Evolutionary conservation across 495 filamentous ascomycete species (phyloP).

Genomic region (Penicillium chermesinum): DNA sequence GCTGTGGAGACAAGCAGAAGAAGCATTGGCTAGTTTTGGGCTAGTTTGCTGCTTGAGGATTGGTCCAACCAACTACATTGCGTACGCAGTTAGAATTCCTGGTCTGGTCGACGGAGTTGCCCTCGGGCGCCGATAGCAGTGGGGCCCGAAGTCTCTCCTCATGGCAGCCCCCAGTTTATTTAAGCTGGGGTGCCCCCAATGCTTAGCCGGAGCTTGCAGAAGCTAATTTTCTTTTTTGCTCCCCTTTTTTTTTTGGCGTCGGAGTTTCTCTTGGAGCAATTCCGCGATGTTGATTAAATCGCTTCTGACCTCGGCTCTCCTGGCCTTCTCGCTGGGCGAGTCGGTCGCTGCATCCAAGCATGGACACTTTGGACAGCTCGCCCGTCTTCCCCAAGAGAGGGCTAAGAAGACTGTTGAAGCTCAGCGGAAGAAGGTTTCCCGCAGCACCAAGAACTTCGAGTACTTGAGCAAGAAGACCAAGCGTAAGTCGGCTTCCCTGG

Average conservation of each 20-base stretch:
- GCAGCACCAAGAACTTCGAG: conserved; percentile 26
- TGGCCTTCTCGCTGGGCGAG: conserved; percentile 27
- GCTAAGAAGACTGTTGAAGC: conserved; percentile 71
- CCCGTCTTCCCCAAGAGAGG: conserved; percentile 76
- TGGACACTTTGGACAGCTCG: conserved; percentile 48
- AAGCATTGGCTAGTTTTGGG: conserved; percentile 7
- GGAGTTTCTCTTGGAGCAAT: too few species aligned
- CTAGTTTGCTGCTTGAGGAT: background rate
- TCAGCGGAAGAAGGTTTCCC: conserved; percentile 8
- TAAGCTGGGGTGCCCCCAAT: background rate
- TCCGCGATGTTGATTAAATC: conserved; percentile 27
- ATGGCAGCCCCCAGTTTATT: background rate
- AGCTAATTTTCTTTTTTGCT: background rate
- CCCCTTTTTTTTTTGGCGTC: background rate
- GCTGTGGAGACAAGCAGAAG: conserved; percentile 8
- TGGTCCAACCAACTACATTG: background rate
- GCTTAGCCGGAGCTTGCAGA: background rate
- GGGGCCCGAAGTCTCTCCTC: background rate
- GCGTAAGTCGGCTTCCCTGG: conserved; percentile 18
- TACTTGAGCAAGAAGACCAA: conserved; percentile 34
- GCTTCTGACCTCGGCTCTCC: conserved; percentile 23
- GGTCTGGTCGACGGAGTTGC: background rate
- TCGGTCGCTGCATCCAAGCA: conserved; percentile 21
- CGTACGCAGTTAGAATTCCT: background rate
- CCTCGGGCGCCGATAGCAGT: background rate